phyloP scores from a whole-genome alignment of 352 stramenopile species.

The Globisporangium solare region DNA sequence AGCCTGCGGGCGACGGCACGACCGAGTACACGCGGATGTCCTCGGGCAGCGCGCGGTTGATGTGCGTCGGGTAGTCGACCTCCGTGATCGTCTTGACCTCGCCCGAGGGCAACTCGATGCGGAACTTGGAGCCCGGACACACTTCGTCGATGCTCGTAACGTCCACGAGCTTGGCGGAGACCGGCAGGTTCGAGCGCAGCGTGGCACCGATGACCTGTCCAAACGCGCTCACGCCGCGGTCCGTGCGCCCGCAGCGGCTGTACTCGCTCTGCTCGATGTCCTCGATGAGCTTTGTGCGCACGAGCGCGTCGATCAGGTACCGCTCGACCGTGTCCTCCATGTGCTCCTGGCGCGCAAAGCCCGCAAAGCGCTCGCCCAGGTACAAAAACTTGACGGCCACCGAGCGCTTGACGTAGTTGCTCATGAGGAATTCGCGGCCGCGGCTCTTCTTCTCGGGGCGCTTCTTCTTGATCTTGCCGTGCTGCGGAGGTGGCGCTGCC shows the following conservation, averaged over 20 bases:
- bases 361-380: conserved; percentile 82
- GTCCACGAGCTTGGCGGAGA: conserved; percentile 57
- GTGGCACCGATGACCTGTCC: conserved; percentile 71
- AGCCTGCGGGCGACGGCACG: conserved; percentile 71
- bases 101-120: conserved; percentile 47
- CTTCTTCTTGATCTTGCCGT: conserved; percentile 47
- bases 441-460: conserved; percentile 29
- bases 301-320: conserved; percentile 92
- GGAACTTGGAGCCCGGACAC: conserved; percentile 50
- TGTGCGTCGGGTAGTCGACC: conserved; percentile 94
- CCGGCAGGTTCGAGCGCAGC: conserved; percentile 74
- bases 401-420: conserved; percentile 65
- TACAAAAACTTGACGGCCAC: conserved; percentile 86
- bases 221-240: conserved; percentile 93
- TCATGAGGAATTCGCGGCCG: conserved; percentile 62
- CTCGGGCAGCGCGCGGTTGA: conserved; percentile 95
- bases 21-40: conserved; percentile 86
- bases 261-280: conserved; percentile 82
- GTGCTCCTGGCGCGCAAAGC: conserved; percentile 86
- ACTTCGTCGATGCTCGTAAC: conserved; percentile 64
- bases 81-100: conserved; percentile 83
- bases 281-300: conserved; percentile 89
- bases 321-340: conserved; percentile 92
- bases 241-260: conserved; percentile 96
- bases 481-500: conserved; percentile 3